Conservation (phyloP, 2,329 filamentous ascomycete species). For the Neopestalotiopsis clavispora region DNA sequence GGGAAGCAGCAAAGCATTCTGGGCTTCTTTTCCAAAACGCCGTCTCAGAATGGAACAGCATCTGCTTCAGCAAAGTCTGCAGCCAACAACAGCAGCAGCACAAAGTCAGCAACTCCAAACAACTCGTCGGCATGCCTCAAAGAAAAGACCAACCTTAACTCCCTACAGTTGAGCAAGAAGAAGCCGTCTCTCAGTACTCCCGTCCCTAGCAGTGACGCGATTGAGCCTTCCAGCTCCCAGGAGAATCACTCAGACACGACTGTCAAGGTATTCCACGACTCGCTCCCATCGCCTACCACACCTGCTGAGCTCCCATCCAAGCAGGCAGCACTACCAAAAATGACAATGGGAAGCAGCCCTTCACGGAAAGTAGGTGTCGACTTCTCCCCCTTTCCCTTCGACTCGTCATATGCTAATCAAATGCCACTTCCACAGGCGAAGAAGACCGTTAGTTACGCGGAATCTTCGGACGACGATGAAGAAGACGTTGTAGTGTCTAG, state of each 20-base stretch:
- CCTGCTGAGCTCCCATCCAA: constrained; percentile 46
- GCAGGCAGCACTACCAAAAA: constrained; percentile 47
- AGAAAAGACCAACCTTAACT: constrained; percentile 53
- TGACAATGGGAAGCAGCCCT: constrained; percentile 68
- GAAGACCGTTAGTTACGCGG: constrained; percentile 77
- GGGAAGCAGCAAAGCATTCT: constrained; percentile 74
- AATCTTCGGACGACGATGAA: constrained; percentile 77
- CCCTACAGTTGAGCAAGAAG: constrained; percentile 43
- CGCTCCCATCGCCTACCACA: constrained; percentile 46
- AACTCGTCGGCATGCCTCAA: constrained; percentile 46
- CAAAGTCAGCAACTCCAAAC: constrained; percentile 23
- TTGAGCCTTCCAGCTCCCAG: constrained; percentile 71
- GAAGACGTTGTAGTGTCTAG: constrained; percentile 68
- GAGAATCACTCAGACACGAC: constrained; percentile 59
- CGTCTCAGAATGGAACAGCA: constrained; percentile 39
- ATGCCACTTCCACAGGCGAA: constrained; percentile 44
- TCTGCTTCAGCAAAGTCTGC: constrained; percentile 36
- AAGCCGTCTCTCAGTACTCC: constrained; percentile 64
- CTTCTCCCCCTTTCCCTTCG: background rate
- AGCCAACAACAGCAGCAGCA: constrained; percentile 28
- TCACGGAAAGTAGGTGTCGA: constrained; percentile 71
- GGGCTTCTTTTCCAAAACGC: constrained; percentile 76
- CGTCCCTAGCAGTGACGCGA: constrained; percentile 78
- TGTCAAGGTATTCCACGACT: constrained; percentile 57
- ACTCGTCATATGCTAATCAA: background rate